Conservation (phyloP, 1,139 yeast genomes). For the Hanseniaspora gamundiae region DNA sequence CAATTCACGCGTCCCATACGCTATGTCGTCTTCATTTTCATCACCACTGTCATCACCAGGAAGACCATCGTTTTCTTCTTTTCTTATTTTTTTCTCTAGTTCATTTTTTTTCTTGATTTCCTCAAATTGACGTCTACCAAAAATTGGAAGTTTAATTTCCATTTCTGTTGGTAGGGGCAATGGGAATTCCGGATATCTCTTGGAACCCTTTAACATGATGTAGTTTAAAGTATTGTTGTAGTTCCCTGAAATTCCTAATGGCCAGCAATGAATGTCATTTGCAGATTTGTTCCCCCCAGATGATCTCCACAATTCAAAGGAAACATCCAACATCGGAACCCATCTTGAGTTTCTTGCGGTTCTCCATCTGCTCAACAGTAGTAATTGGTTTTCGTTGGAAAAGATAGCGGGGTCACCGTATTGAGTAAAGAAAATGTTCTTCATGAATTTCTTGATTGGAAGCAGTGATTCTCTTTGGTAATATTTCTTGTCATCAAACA, state of each 20-base stretch:
- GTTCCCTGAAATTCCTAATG: slow-evolving; percentile 54
- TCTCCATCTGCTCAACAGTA: slow-evolving; percentile 71
- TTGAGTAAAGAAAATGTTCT: slow-evolving; percentile 69
- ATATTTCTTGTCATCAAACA: slow-evolving; percentile 28
- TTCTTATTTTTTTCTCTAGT: slow-evolving; percentile 19
- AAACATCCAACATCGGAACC: slow-evolving; percentile 74
- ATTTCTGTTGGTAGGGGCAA: slow-evolving; percentile 74
- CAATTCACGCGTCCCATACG: slow-evolving; percentile 15
- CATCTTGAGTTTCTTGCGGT: slow-evolving; percentile 65
- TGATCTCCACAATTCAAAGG: slow-evolving; percentile 33
- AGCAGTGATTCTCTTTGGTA: slow-evolving; percentile 20
- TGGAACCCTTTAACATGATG: slow-evolving; percentile 55
- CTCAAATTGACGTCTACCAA: slow-evolving; percentile 22
- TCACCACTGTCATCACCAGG: slow-evolving; percentile 30
- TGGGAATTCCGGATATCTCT: slow-evolving; percentile 48
- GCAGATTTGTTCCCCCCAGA: slow-evolving; percentile 34
- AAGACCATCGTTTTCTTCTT: slow-evolving; percentile 24
- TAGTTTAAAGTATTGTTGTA: slow-evolving; percentile 52
- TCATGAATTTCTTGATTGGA: slow-evolving; percentile 27
- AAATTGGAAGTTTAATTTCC: slow-evolving; percentile 54
- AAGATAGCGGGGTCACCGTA: slow-evolving; percentile 84
- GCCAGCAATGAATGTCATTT: slow-evolving; percentile 62
- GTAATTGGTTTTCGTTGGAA: slow-evolving; percentile 62
- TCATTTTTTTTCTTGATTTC: slow-evolving; percentile 19
- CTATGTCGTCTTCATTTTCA: slow-evolving; percentile 19